Percentiles rank a stretch among this genome's conserved stretches.
Conservation (phyloP, 225 moss, liverwort and hornwort species). For the Polytrichum formosum region DNA sequence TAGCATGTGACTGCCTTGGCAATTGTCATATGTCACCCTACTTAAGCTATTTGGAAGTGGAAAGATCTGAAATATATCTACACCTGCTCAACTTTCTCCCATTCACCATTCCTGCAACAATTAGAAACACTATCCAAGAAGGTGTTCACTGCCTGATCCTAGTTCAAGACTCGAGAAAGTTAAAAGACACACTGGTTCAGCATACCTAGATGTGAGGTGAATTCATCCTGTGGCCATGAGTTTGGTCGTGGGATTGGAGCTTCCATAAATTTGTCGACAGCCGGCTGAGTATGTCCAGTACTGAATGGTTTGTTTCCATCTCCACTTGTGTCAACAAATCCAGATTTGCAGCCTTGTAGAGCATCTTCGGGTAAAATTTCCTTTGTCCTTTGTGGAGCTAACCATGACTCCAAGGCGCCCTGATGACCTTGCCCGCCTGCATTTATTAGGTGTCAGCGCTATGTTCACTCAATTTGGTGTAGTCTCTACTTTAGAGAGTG, state of each 20-base stretch:
- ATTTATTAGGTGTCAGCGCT: neutral
- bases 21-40: too few relatives aligned
- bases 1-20: too few relatives aligned
- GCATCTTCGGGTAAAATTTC: constrained; percentile 24
- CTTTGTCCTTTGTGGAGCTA: constrained; percentile 52
- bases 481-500: too few relatives aligned
- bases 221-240: constrained; percentile 11
- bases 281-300: constrained; percentile 20
- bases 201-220: too few relatives aligned
- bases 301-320: constrained; percentile 17
- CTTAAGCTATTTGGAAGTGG: too few relatives aligned
- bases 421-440: constrained; percentile 69
- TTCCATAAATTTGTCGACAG: constrained; percentile 7
- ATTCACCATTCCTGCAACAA: too few relatives aligned
- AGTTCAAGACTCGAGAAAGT: too few relatives aligned
- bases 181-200: too few relatives aligned
- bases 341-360: constrained; percentile 20
- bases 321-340: constrained; percentile 12
- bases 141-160: too few relatives aligned
- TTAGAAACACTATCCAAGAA: too few relatives aligned
- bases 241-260: constrained; percentile 10
- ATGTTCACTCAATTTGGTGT: neutral
- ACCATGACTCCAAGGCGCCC: constrained; percentile 78
- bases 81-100: too few relatives aligned
- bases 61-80: too few relatives aligned